Base-by-base conservation (phyloP, 805 yeast genomes). In the Hanseniaspora hatyaiensis region DNA sequence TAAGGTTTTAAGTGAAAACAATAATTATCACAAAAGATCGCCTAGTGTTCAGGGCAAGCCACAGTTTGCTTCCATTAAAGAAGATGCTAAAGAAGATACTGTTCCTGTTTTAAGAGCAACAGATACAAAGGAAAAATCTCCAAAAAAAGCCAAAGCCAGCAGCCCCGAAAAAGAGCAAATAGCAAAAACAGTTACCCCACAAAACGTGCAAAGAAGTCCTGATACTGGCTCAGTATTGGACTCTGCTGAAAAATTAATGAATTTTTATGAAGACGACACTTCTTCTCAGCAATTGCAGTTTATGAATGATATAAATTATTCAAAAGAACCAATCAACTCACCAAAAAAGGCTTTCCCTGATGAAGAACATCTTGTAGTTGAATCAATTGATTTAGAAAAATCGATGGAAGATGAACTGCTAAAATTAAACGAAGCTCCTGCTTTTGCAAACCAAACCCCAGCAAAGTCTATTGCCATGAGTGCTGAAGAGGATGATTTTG, bases 21-120 rank as follows among this genome's bases (percentile, higher is more conserved):
- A 18, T 9, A 18, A 20, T 20, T 20, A 37, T 31, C 41, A 45
- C 23, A 45, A 40, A 31, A 45, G 32, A 32, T 34, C 49, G 2
- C 49, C 49, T 1, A 45, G 49, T 24, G 42, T 45, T 18, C 49
- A 45, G 24, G 49, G 49, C 2, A 45, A 29, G 18, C 49, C 49
- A 11, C 37, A 30, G 29, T 13, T 45, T 11, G 49, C 28, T 28
- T 30, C 40, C 4, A 45, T 45, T 4, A 29, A 26, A 30, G 49
- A 45, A 45, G n/a, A 19, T 11, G 20, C 15, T n/a, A 6, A 32
- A 20, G 44, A 40, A 11, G 31, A 26, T 6, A 6, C 23, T n/a
- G 16, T 13, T n/a, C n/a, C n/a, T n/a, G n/a, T n/a, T n/a, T n/a
- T n/a, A n/a, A n/a, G n/a, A n/a, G n/a, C n/a, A n/a, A n/a, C n/a